Evolutionary conservation across 495 filamentous ascomycete species (phyloP).

Genomic region (Penicillium soppii): DNA sequence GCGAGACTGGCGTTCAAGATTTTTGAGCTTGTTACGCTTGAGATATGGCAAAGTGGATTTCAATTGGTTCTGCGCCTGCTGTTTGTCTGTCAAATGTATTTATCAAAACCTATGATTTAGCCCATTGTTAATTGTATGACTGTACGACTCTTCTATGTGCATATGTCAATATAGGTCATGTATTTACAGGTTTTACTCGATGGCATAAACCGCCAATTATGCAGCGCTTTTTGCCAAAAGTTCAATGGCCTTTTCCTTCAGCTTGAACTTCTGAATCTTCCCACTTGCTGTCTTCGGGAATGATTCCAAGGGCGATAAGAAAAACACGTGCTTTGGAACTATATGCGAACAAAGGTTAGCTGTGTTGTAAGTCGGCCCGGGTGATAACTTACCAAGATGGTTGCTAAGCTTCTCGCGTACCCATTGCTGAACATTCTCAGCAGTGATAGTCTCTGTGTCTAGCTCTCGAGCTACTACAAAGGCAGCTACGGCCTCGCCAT

Average conservation of each 20-base stretch:
- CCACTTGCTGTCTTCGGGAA: slow-evolving; percentile 95
- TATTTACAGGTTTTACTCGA: too few species aligned
- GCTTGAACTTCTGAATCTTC: slow-evolving; percentile 95
- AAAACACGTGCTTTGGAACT: slow-evolving; percentile 91
- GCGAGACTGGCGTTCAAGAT: slow-evolving; percentile 82
- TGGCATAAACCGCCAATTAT: not conserved
- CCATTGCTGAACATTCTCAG: slow-evolving; percentile 65
- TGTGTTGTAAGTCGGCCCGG: not conserved
- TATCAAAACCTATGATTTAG: too few species aligned
- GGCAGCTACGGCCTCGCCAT: slow-evolving; percentile 84
- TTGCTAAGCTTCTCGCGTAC: slow-evolving; percentile 67
- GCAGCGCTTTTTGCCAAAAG: slow-evolving; percentile 32
- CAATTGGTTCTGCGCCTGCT: too few species aligned
- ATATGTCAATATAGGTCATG: too few species aligned
- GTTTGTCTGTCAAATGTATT: not conserved
- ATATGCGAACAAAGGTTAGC: not conserved
- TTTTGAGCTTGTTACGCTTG: slow-evolving; percentile 47
- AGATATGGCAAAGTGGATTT: too few species aligned
- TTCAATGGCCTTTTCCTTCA: slow-evolving; percentile 63
- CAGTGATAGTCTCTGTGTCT: slow-evolving; percentile 11
- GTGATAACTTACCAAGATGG: slow-evolving; percentile 61
- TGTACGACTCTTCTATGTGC: not conserved
- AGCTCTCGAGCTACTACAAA: slow-evolving; percentile 62
- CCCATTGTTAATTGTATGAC: too few species aligned
- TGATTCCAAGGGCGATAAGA: slow-evolving; percentile 52